phyloP scores from a whole-genome alignment of 768 basidiomycete genomes.

The Chalciporus piperatus region DNA sequence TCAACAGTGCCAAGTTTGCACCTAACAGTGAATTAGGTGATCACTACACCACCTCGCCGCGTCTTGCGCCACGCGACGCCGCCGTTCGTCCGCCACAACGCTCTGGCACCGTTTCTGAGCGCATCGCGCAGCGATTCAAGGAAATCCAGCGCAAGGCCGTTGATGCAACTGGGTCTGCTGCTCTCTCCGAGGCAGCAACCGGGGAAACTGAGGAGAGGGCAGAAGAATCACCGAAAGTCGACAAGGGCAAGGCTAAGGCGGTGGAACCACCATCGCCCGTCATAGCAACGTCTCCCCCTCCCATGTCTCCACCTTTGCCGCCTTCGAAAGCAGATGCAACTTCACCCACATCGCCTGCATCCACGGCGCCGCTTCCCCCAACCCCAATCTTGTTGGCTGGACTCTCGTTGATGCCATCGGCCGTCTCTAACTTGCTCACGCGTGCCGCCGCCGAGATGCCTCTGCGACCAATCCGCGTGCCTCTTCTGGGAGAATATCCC shows the following conservation, averaged over 20 bases:
- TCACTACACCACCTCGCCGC: constrained; percentile 81
- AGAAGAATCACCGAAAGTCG: constrained; percentile 51
- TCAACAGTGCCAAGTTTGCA: constrained; percentile 78
- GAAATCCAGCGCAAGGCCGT: constrained; percentile 65
- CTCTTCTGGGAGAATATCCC: constrained; percentile 79
- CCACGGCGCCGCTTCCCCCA: constrained; percentile 40
- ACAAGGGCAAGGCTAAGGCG: constrained; percentile 81
- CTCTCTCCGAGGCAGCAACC: constrained; percentile 17
- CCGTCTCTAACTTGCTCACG: constrained; percentile 65
- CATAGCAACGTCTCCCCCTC: constrained; percentile 52
- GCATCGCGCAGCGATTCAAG: constrained; percentile 78
- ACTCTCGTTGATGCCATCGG: constrained; percentile 59
- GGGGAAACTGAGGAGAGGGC: constrained; percentile 32
- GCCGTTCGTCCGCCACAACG: constrained; percentile 54
- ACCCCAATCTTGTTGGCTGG: constrained; percentile 73
- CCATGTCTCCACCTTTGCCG: constrained; percentile 60
- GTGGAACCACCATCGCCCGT: constrained; percentile 37
- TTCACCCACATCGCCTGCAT: constrained; percentile 29
- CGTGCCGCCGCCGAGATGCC: constrained; percentile 73
- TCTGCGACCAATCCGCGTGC: constrained; percentile 68
- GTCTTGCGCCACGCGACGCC: constrained; percentile 57
- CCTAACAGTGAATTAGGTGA: constrained; percentile 64
- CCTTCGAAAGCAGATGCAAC: constrained; percentile 41
- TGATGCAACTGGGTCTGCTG: constrained; percentile 29
- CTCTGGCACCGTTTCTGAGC: constrained; percentile 80